phyloP scores from a whole-genome alignment of 78 protist species.

The Pirum gemmata region DNA sequence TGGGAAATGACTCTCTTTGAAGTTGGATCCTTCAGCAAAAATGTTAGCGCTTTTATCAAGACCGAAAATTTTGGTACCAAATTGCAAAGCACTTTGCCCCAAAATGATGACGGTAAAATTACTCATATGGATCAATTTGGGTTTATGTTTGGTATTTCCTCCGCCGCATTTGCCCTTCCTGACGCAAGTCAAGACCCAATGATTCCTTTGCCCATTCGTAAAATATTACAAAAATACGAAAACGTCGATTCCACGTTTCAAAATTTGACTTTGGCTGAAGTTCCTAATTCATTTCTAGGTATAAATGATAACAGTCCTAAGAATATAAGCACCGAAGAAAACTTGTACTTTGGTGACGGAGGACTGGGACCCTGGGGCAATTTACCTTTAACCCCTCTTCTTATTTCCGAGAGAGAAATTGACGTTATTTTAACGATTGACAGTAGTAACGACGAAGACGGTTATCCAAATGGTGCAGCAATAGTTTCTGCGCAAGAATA shows the following conservation, averaged over 20 bases:
- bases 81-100: not conserved
- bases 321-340: too few relatives aligned
- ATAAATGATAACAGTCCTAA: too few relatives aligned
- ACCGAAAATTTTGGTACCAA: not conserved
- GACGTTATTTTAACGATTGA: constrained; percentile 31
- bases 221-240: too few relatives aligned
- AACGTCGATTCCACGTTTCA: too few relatives aligned
- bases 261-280: too few relatives aligned
- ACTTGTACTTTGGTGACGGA: constrained; percentile 33
- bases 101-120: not conserved
- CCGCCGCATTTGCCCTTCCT: constrained; percentile 26
- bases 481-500: not conserved
- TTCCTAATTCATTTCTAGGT: too few relatives aligned
- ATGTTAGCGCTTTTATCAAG: not conserved
- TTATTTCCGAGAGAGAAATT: constrained; percentile 9
- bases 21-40: not conserved
- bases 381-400: constrained; percentile 1
- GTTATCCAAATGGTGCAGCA: not conserved
- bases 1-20: constrained; percentile 9
- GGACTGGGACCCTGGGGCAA: constrained; percentile 5
- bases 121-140: constrained; percentile 2
- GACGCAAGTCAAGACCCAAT: too few relatives aligned
- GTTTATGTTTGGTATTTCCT: not conserved
- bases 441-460: not conserved
- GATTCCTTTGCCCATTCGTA: too few relatives aligned